These are phyloP conservation scores for Barbatosphaeria neglecta DNA, from an alignment of 495 filamentous ascomycete species.

Conservation along the genomic window DNA sequence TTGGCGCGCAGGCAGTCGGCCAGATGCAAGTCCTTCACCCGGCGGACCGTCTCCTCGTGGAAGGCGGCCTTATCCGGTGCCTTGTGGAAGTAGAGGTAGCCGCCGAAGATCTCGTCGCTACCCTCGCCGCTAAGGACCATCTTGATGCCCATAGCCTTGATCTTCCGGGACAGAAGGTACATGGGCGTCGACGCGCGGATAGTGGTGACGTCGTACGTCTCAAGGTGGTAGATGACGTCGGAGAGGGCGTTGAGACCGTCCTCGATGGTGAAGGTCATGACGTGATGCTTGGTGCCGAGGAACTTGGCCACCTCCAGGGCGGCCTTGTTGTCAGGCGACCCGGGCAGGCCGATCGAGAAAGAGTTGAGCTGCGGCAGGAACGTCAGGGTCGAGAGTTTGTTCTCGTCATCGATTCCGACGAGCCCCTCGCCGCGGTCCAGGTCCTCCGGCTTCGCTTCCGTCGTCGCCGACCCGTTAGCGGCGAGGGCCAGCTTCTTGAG, in stretches of 20 bases:
- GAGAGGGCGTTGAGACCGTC: slow-evolving; percentile 91
- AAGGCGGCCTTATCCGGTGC: slow-evolving; percentile 84
- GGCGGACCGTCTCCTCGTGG: slow-evolving; percentile 82
- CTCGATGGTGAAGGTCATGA: slow-evolving; percentile 94
- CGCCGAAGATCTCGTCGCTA: slow-evolving; percentile 94
- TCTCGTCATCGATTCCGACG: slow-evolving; percentile 86
- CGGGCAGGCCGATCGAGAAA: slow-evolving; percentile 92
- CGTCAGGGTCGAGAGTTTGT: slow-evolving; percentile 81
- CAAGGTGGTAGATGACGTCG: slow-evolving; percentile 95
- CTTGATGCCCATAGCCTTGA: slow-evolving; percentile 98
- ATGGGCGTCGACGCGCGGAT: slow-evolving; percentile 97
- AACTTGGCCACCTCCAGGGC: slow-evolving; percentile 86
- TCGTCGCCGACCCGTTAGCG: slow-evolving; percentile 25
- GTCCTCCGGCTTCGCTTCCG: slow-evolving; percentile 21
- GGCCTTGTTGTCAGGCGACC: slow-evolving; percentile 80
- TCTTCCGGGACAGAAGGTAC: slow-evolving; percentile 94
- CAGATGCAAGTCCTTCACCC: slow-evolving; percentile 91
- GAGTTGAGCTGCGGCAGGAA: slow-evolving; percentile 90
- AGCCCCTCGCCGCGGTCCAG: slow-evolving; percentile 51
- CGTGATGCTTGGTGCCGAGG: slow-evolving; percentile 92
- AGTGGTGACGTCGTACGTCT: slow-evolving; percentile 95
- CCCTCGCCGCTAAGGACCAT: slow-evolving; percentile 98
- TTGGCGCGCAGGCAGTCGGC: slow-evolving; percentile 94
- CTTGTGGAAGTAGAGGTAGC: slow-evolving; percentile 96
- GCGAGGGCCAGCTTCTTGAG: slow-evolving; percentile 49